Base-by-base conservation (phyloP, 495 filamentous ascomycete species). In the Thozetella sp. region DNA sequence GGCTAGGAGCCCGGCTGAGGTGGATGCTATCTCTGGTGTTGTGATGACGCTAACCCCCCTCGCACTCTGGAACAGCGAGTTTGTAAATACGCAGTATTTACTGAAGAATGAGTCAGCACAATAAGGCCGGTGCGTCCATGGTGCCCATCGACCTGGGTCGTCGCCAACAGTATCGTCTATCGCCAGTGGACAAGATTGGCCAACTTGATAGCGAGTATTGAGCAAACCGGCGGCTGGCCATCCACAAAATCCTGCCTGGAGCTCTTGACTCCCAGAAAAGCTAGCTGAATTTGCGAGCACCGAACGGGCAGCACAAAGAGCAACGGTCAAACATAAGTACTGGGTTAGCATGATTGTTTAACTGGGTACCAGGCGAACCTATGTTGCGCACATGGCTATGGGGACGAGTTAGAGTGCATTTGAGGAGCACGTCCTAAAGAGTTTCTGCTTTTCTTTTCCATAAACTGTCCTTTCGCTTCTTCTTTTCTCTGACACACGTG, bases 91-190 rank as follows among this genome's bases (percentile, higher is more conserved):
- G 53, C 53, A 55, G 53, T 22, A 40, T 19, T 48, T 48, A 19
- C 19, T 19, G 27, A 11, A 40, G 27, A 22, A 37, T 9, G 53
- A 3, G 12, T 55, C 25, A 20, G 53, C 19, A 23, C 53, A 55
- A 20, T 40, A 19, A 4, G 53, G 53, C 2, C 30, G 53, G 53
- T 55, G 53, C 53, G 53, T 55, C 53, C 53, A 55, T 22, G 53
- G 27, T 0, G 19, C 53, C 53, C 53, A 55, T 15, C 20, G 13
- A 2, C 13, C 53, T 17, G 27, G 53, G 20, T 55, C 51, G 19
- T 22, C 26, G 27, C n/a, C 43, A 4, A 48, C 43, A 15, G 43
- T 48, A 4, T 48, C 43, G 43, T 48, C 43, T 10, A 48, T 48
- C 4, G n/a, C n/a, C 11, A 48, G 43, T 19, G 43, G n/a, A 48